Conservation (phyloP, 1,139 yeast species). For the Hemisphaericaspora lyxosophila region DNA sequence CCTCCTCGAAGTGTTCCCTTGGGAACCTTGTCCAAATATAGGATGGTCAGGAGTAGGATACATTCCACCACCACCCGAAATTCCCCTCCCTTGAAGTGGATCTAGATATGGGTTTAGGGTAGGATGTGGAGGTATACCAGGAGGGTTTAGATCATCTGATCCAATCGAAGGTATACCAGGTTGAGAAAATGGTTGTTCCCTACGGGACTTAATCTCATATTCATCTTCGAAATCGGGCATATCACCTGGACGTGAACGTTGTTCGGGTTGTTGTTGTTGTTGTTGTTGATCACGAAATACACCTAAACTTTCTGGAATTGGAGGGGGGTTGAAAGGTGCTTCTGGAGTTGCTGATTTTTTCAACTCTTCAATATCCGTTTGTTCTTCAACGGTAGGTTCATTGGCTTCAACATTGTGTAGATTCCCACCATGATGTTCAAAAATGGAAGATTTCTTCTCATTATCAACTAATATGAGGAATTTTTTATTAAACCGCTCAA, state of each 20-base stretch:
- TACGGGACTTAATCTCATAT: slow-evolving; percentile 37
- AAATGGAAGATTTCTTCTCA: slow-evolving; percentile 14
- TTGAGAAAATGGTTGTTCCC: slow-evolving; percentile 12
- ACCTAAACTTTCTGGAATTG: not conserved
- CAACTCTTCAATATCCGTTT: slow-evolving; percentile 13
- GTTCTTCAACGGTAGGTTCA: slow-evolving; percentile 15
- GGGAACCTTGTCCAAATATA: slow-evolving; percentile 30
- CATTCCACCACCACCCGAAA: slow-evolving; percentile 49
- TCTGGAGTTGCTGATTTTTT: slow-evolving; percentile 12
- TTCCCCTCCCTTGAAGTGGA: slow-evolving; percentile 15
- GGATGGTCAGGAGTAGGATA: slow-evolving; percentile 53
- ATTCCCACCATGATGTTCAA: slow-evolving; percentile 8
- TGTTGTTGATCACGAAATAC: not conserved
- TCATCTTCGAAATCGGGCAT: slow-evolving; percentile 63
- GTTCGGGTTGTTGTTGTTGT: not conserved
- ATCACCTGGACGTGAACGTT: slow-evolving; percentile 22
- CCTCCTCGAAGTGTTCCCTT: slow-evolving; percentile 25
- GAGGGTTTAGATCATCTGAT: slow-evolving; percentile 52
- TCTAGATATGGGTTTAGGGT: slow-evolving; percentile 41
- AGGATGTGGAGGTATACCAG: slow-evolving; percentile 46
- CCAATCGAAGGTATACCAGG: slow-evolving; percentile 38
- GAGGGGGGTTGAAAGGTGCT: slow-evolving; percentile 8
- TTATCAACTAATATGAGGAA: slow-evolving; percentile 16
- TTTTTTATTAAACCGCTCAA: slow-evolving; percentile 22
- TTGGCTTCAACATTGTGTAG: slow-evolving; percentile 5